phyloP scores from a whole-genome alignment of 2,329 filamentous ascomycete genomes.

The Corinectria fuckeliana region DNA sequence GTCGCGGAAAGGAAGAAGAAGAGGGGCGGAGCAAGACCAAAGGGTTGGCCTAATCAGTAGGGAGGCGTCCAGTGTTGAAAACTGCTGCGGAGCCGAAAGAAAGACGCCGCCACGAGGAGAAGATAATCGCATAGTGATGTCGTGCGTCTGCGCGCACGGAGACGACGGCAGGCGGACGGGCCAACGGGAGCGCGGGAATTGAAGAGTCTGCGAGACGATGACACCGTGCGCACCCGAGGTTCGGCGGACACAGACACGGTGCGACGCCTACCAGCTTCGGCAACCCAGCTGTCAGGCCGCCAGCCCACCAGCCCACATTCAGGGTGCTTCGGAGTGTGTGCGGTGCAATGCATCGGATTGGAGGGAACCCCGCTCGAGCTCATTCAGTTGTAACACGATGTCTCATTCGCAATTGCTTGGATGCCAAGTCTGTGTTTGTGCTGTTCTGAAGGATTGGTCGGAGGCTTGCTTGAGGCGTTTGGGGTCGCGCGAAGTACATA shows the following conservation, averaged over 20 bases:
- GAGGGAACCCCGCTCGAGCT: background rate
- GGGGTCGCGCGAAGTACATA: background rate
- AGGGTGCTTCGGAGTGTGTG: background rate
- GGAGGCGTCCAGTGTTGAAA: background rate
- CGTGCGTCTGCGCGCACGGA: conserved; percentile 2
- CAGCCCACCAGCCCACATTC: too few species aligned
- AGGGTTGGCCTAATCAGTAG: conserved; percentile 3
- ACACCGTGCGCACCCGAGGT: conserved; percentile 2
- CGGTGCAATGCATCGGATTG: too few species aligned
- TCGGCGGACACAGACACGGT: conserved; percentile 10
- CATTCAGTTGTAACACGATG: background rate
- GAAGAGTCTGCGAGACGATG: background rate
- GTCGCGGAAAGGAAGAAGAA: background rate
- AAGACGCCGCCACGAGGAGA: too few species aligned
- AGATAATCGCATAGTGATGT: background rate
- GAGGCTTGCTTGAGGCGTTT: background rate
- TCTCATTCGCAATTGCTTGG: background rate
- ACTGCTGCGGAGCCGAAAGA: background rate
- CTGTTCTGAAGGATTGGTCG: too few species aligned
- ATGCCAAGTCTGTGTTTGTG: background rate
- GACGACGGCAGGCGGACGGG: background rate
- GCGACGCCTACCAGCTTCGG: background rate
- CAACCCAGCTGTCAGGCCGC: too few species aligned
- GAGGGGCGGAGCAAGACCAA: background rate
- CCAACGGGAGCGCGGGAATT: background rate